phyloP scores from a whole-genome alignment of 75 land plant genomes.

The Pinus taeda region DNA sequence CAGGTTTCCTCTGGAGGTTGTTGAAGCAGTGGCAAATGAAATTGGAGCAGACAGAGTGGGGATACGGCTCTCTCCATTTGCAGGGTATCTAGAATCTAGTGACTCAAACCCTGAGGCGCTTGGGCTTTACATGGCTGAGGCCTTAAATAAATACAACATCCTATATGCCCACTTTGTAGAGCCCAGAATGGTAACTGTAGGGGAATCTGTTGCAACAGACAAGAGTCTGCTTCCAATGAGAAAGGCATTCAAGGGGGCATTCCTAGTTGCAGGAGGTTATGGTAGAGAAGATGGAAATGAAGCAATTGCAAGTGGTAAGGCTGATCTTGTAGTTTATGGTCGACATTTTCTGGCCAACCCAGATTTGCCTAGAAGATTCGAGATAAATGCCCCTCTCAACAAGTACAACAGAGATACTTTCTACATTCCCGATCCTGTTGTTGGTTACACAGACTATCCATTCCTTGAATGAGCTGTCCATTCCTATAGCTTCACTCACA shows the following conservation, averaged over 20 bases:
- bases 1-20: constrained; percentile 54
- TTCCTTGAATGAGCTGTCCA: constrained; percentile 21
- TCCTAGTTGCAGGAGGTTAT: constrained; percentile 66
- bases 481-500: no score
- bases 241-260: constrained; percentile 57
- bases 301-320: constrained; percentile 34
- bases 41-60: constrained; percentile 68
- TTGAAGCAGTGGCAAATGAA: constrained; percentile 43
- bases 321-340: constrained; percentile 68
- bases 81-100: constrained; percentile 25
- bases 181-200: constrained; percentile 25
- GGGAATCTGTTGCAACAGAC: constrained; percentile 8
- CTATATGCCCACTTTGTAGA: constrained; percentile 58
- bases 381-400: constrained; percentile 55
- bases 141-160: constrained; percentile 43
- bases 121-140: constrained; percentile 47
- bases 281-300: constrained; percentile 58
- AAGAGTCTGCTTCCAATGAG: constrained; percentile 52
- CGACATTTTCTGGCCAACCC: constrained; percentile 67
- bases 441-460: constrained; percentile 84
- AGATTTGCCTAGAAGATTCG: constrained; percentile 74
- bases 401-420: constrained; percentile 62
- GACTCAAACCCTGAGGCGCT: constrained; percentile 62
- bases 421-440: constrained; percentile 49
- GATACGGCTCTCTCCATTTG: constrained; percentile 63